Evolutionary conservation across 2,329 filamentous ascomycete genomes (phyloP).

Genomic region (Rhytidhysteron rufulum): DNA sequence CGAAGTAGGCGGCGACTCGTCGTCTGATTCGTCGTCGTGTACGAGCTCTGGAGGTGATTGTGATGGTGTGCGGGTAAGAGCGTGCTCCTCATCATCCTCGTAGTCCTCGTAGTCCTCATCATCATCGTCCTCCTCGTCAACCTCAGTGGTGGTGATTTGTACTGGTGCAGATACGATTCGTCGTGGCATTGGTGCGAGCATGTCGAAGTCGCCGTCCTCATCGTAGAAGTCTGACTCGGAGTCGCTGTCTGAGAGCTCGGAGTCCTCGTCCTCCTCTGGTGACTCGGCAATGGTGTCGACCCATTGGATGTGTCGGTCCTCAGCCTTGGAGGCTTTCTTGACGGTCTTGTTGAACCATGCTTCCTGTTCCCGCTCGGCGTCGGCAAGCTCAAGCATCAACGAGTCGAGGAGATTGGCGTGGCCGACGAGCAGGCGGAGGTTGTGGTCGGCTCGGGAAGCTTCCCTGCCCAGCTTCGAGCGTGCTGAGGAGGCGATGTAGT

Average conservation of each 20-base stretch:
- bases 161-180: slow-evolving; percentile 39
- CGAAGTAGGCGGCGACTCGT: slow-evolving; percentile 46
- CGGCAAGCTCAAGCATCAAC: slow-evolving; percentile 85
- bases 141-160: slow-evolving; percentile 41
- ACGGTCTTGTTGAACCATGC: slow-evolving; percentile 97
- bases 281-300: slow-evolving; percentile 74
- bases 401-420: slow-evolving; percentile 98
- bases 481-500: slow-evolving; percentile 96
- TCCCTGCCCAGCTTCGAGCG: slow-evolving; percentile 92
- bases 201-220: slow-evolving; percentile 50
- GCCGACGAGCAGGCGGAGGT: slow-evolving; percentile 90
- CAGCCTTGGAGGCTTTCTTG: slow-evolving; percentile 62
- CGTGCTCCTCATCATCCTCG: slow-evolving; percentile 44
- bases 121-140: slow-evolving; percentile 37
- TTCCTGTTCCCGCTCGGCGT: slow-evolving; percentile 93
- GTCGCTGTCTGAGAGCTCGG: slow-evolving; percentile 55
- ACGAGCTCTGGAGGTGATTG: slow-evolving; percentile 49
- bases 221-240: slow-evolving; percentile 49
- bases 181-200: slow-evolving; percentile 38
- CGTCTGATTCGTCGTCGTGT: slow-evolving; percentile 47
- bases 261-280: slow-evolving; percentile 67
- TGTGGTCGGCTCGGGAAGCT: slow-evolving; percentile 85
- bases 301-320: slow-evolving; percentile 80
- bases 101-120: slow-evolving; percentile 47
- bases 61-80: slow-evolving; percentile 42